Conservation (phyloP, 495 filamentous ascomycete species). For the Tuber aestivum region DNA sequence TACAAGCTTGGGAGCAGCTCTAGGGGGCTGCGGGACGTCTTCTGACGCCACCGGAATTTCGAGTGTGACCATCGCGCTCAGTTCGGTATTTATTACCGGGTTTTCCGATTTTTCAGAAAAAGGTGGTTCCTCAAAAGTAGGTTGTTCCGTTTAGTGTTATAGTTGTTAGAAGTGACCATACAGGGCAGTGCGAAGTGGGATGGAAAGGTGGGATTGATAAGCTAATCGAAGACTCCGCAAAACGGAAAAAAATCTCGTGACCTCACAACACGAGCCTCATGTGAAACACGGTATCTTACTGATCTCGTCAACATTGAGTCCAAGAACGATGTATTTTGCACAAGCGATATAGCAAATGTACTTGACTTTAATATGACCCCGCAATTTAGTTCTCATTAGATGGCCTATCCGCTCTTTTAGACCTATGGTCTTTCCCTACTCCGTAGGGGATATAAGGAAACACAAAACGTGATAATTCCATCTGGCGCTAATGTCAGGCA, state of each 20-base stretch:
- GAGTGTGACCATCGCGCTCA: conserved; percentile 17
- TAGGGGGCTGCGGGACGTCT: conserved; percentile 58
- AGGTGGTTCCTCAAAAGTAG: not conserved
- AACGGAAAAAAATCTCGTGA: not conserved
- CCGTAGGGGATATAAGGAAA: not conserved
- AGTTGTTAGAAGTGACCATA: not conserved
- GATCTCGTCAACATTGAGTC: not conserved
- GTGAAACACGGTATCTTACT: not conserved
- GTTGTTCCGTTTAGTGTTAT: conserved; percentile 5
- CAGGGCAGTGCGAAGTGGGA: conserved; percentile 7
- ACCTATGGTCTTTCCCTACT: not conserved
- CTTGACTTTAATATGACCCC: not conserved
- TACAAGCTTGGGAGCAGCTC: conserved; percentile 69
- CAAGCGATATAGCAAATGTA: not conserved
- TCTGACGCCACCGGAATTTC: conserved; percentile 10
- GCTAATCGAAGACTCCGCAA: conserved; percentile 22
- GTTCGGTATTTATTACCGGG: not conserved
- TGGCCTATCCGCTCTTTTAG: not conserved
- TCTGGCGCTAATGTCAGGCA: not conserved
- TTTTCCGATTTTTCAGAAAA: not conserved
- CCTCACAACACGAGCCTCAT: not conserved
- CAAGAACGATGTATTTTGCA: not conserved
- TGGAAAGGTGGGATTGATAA: conserved; percentile 35
- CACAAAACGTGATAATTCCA: not conserved
- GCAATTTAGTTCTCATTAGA: not conserved